These are phyloP conservation scores for Pseudocercospora cruenta DNA, from an alignment of 2,329 filamentous ascomycete species.

Conservation along the genomic window DNA sequence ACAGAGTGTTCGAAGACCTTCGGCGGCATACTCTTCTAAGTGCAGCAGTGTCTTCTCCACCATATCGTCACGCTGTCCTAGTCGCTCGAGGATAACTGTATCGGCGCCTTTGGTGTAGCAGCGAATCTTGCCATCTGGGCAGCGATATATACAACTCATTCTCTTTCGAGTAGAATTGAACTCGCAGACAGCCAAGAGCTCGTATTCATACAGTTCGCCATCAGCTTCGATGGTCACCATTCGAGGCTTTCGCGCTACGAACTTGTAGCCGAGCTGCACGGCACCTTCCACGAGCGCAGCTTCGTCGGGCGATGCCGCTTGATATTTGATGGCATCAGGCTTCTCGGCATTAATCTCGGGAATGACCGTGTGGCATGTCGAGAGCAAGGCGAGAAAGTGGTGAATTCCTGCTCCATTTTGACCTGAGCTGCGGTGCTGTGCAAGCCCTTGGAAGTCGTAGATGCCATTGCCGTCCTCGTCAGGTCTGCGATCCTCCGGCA, in stretches of 20 bases:
- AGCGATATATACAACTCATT: conserved; percentile 97
- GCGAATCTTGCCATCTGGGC: conserved; percentile 91
- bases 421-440: conserved; percentile 63
- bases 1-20: conserved; percentile 92
- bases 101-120: conserved; percentile 97
- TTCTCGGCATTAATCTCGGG: conserved; percentile 83
- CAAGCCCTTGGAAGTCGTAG: conserved; percentile 78
- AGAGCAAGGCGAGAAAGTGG: conserved; percentile 83
- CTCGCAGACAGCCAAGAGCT: conserved; percentile 94
- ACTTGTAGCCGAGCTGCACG: conserved; percentile 81
- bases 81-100: conserved; percentile 92
- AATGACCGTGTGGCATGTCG: conserved; percentile 96
- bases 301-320: conserved; percentile 95
- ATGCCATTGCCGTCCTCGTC: conserved; percentile 79
- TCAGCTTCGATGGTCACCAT: conserved; percentile 81
- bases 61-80: conserved; percentile 76
- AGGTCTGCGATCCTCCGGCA: conserved; percentile 81
- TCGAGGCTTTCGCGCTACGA: conserved; percentile 85
- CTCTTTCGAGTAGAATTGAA: conserved; percentile 98
- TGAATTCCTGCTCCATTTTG: conserved; percentile 65
- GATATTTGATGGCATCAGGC: conserved; percentile 85
- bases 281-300: conserved; percentile 95
- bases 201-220: conserved; percentile 77
- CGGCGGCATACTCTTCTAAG: conserved; percentile 97
- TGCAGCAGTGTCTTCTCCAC: conserved; percentile 90